These are phyloP conservation scores for Diaporthe batatas DNA, from an alignment of 2,329 filamentous ascomycete species.

Conservation along the genomic window DNA sequence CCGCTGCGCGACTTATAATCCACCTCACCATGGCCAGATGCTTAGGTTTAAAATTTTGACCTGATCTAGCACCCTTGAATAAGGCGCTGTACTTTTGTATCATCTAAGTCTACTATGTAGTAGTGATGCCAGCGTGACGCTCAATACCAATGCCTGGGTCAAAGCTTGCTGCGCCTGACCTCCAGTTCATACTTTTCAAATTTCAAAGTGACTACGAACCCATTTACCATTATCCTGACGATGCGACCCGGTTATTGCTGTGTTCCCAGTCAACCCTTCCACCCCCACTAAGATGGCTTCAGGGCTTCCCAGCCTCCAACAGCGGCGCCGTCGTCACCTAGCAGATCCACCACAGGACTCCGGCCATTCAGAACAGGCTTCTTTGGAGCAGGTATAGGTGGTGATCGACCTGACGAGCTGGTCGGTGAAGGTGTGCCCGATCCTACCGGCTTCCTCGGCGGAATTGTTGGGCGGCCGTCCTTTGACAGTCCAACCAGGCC, in stretches of 20 bases:
- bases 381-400: slow-evolving; percentile 42
- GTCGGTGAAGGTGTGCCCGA: slow-evolving; percentile 15
- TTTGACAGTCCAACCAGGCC: slow-evolving; percentile 39
- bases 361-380: slow-evolving; percentile 49
- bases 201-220: not conserved
- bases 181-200: not conserved
- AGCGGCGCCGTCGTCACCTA: slow-evolving; percentile 59
- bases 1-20: not conserved
- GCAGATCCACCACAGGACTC: slow-evolving; percentile 59
- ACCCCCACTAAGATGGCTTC: slow-evolving; percentile 55
- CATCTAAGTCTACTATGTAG: slow-evolving; percentile 18
- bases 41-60: not conserved
- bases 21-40: not conserved
- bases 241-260: not conserved
- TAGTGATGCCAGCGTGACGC: slow-evolving; percentile 24
- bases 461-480: slow-evolving; percentile 44
- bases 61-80: not conserved
- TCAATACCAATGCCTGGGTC: not conserved
- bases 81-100: not conserved
- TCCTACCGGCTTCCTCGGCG: slow-evolving; percentile 40
- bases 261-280: not conserved
- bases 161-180: not conserved
- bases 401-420: slow-evolving; percentile 24
- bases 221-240: not conserved
- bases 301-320: slow-evolving; percentile 69